These are phyloP conservation scores for Arthroderma uncinatum DNA, from an alignment of 2,329 filamentous ascomycete species.

Conservation along the genomic window DNA sequence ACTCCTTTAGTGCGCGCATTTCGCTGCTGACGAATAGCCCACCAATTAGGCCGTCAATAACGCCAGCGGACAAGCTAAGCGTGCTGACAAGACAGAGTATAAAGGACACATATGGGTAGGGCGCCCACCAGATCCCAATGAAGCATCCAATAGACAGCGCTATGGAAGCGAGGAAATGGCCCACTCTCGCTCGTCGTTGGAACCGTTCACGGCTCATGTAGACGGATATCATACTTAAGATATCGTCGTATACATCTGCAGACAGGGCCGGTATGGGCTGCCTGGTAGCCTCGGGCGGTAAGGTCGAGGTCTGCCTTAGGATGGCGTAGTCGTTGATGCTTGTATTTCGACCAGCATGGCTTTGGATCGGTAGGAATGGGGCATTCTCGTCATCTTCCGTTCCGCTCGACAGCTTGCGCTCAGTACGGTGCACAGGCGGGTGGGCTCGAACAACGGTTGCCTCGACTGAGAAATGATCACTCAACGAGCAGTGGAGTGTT, in stretches of 20 bases:
- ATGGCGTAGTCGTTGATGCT: background rate
- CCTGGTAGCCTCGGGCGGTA: background rate
- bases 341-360: slow-evolving; percentile 3
- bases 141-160: slow-evolving; percentile 61
- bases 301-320: background rate
- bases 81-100: slow-evolving; percentile 68
- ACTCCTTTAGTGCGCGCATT: slow-evolving; percentile 72
- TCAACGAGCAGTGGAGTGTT: slow-evolving; percentile 69
- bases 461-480: slow-evolving; percentile 89
- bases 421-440: background rate
- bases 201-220: slow-evolving; percentile 61
- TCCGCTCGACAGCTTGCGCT: background rate
- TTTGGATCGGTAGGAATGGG: slow-evolving; percentile 16
- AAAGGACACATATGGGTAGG: slow-evolving; percentile 64
- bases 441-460: slow-evolving; percentile 52
- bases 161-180: slow-evolving; percentile 62
- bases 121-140: slow-evolving; percentile 76
- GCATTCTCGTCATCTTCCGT: slow-evolving; percentile 13
- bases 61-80: slow-evolving; percentile 62
- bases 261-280: slow-evolving; percentile 3
- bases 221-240: slow-evolving; percentile 56
- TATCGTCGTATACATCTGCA: slow-evolving; percentile 52
- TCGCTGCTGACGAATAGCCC: slow-evolving; percentile 79
- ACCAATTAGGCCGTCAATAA: slow-evolving; percentile 75
- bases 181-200: slow-evolving; percentile 60